Evolutionary conservation across 169 alveolate genomes (phyloP), one percentile per base, ranked within the genome.

Genomic region (Prorocentrum cordatum): DNA sequence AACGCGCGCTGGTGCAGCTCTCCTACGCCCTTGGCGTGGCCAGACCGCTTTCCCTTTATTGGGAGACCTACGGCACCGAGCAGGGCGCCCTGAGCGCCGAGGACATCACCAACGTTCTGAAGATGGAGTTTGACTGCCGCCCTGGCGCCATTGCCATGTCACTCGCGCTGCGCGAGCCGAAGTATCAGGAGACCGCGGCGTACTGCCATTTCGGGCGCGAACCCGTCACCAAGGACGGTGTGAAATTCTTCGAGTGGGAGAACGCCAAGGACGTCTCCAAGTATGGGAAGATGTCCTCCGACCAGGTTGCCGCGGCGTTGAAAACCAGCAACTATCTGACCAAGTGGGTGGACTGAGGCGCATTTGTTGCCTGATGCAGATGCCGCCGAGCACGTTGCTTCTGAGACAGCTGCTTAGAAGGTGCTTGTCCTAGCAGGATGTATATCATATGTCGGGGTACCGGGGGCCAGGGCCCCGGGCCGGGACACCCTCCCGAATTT

Each of bases 21-120:
- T 96, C 99, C n/a, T 98, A 98, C 93, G 97, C 99, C 24, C 98
- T 98, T 91, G 99, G 99, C n/a, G 93, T 98, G 58, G 96, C 98
- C 36, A 94, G 96, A 64, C 99, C 99, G 14, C 94, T 98, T 31
- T 97, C 99, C n/a, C 92, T 98, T 61, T 96, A 95, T 92, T 97
- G 98, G 58, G 95, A 98, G 93, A 93, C 99, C 62, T 98, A 90
- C 68, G 92, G 92, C 5, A 29, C 64, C 36, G 87, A 70, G 82
- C 35, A 39, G 62, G 82, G 82, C 27, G 58, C 27, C 26, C 62
- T 70, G 58, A 10, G 26, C 1, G 82, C 31, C 36, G 82, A 70
- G 29, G 82, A 70, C 82, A 70, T 70, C 82, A 70, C 82, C 64
- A 70, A 70, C 27, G 62, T 70, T n/a, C 31, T 70, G 62, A 70